Evolutionary conservation across 2,329 filamentous ascomycete genomes (phyloP), one percentile per base, ranked within the genome.

Genomic region (Diaporthe citriasiana): DNA sequence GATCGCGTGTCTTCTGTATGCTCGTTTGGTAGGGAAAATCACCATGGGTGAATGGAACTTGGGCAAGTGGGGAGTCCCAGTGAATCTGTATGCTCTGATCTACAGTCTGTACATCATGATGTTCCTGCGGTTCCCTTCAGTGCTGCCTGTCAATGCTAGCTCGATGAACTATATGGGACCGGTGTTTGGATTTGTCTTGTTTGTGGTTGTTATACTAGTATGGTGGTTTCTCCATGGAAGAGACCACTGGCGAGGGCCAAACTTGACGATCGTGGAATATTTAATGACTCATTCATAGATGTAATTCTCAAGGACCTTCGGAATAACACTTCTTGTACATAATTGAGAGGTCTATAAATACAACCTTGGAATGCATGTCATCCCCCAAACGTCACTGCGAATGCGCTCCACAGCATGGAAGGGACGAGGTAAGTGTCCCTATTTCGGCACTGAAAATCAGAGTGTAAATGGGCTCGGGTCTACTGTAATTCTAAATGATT

Each of bases 161-260:
- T 25, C n/a, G 15, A 51, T 51, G 47, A 51, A 51, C 47, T 51
- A 51, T 27, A 51, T 51, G 47, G 47, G 47, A 51, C 47, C 47
- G 12, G 47, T 51, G 10, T 51, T 51, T 15, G 47, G 47, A 4
- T 51, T 25, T 15, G n/a, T 51, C n/a, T 15, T 51, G 10, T 25
- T 51, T 15, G 47, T 27, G 47, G 10, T 51, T 15, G 8, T 51
- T 25, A n/a, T n/a, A n/a, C n/a, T n/a, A n/a, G n/a, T 13, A n/a
- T 51, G 47, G 47, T 51, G 47, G 47, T 51, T 51, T 17, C 47
- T 51, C n/a, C n/a, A 51, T 7, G 47, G 82, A 6, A 30, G 17
- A 30, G 22, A 4, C 3, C 57, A 22, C 25, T 60, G 57, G 57
- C 9, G 2, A 40, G n/a, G 57, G 25, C 35, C 38, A 1, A 60